Percentiles rank a stretch among this genome's conserved stretches.
phyloP scores from a whole-genome alignment of 495 filamentous ascomycete genomes.

The Neurospora discreta region DNA sequence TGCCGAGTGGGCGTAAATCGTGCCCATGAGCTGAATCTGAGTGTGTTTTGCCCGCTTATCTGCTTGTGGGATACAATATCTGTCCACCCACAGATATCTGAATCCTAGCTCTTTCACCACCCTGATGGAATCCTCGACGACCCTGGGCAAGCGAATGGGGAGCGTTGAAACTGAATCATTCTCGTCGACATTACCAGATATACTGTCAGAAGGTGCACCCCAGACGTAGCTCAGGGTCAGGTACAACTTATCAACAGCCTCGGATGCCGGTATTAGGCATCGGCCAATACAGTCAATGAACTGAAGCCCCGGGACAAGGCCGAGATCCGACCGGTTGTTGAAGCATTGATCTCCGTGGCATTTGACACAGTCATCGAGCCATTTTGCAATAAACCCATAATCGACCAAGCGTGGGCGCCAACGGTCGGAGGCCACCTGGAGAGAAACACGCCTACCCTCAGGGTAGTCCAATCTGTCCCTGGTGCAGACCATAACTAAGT shows the following conservation, averaged over 20 bases:
- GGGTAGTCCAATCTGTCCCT: background rate
- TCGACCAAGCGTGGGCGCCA: background rate
- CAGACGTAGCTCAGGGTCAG: background rate
- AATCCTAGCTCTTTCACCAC: constrained; percentile 12
- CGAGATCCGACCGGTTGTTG: rapidly evolving
- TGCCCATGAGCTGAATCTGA: constrained; percentile 21
- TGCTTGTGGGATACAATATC: constrained; percentile 15
- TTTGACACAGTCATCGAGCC: background rate
- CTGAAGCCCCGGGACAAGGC: background rate
- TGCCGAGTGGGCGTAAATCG: constrained; percentile 13
- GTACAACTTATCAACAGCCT: background rate
- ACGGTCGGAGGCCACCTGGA: background rate
- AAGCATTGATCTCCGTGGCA: background rate
- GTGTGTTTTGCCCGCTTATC: constrained; percentile 7
- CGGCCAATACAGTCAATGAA: background rate
- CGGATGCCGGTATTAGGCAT: background rate
- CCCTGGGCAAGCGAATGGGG: background rate
- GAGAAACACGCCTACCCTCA: background rate
- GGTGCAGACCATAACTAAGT: background rate
- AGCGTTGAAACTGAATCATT: background rate
- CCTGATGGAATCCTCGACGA: constrained; percentile 17
- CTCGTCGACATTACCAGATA: background rate
- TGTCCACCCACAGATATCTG: constrained; percentile 22
- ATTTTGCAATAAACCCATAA: background rate
- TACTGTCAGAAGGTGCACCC: background rate